Conservation (phyloP, 1,139 yeast genomes). For the Geotrichum australiense region DNA sequence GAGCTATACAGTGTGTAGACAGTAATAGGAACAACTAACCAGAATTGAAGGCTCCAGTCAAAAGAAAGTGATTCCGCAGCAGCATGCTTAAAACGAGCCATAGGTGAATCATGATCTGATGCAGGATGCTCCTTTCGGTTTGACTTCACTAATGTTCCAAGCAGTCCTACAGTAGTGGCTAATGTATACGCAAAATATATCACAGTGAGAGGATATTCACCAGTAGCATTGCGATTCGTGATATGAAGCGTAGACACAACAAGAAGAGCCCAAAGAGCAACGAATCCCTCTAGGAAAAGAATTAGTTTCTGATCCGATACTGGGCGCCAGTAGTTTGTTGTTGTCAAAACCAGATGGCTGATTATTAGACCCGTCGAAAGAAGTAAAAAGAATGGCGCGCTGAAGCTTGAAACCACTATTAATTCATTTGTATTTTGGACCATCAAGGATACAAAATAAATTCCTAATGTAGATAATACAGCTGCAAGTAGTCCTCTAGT, state of each 20-base stretch:
- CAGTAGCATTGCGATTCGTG: slow-evolving; percentile 48
- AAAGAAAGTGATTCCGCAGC: slow-evolving; percentile 47
- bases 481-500: slow-evolving; percentile 54
- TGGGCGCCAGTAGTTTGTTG: slow-evolving; percentile 46
- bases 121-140: slow-evolving; percentile 9
- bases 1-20: slow-evolving; percentile 46
- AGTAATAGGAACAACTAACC: slow-evolving; percentile 60
- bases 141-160: slow-evolving; percentile 32
- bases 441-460: slow-evolving; percentile 36
- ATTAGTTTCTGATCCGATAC: slow-evolving; percentile 70
- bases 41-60: slow-evolving; percentile 75
- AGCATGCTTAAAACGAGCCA: slow-evolving; percentile 23
- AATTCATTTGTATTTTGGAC: slow-evolving; percentile 45
- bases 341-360: slow-evolving; percentile 51
- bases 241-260: slow-evolving; percentile 44
- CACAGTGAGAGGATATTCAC: slow-evolving; percentile 49
- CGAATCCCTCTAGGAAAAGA: slow-evolving; percentile 51
- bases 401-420: slow-evolving; percentile 51
- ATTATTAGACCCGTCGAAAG: slow-evolving; percentile 43
- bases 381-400: slow-evolving; percentile 44
- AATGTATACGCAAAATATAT: slow-evolving; percentile 46
- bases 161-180: slow-evolving; percentile 51
- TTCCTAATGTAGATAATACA: slow-evolving; percentile 37
- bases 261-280: slow-evolving; percentile 51
- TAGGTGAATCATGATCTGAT: slow-evolving; percentile 11